Evolutionary conservation across 2,329 filamentous ascomycete genomes (phyloP).

Genomic region (Aureobasidium sp.): DNA sequence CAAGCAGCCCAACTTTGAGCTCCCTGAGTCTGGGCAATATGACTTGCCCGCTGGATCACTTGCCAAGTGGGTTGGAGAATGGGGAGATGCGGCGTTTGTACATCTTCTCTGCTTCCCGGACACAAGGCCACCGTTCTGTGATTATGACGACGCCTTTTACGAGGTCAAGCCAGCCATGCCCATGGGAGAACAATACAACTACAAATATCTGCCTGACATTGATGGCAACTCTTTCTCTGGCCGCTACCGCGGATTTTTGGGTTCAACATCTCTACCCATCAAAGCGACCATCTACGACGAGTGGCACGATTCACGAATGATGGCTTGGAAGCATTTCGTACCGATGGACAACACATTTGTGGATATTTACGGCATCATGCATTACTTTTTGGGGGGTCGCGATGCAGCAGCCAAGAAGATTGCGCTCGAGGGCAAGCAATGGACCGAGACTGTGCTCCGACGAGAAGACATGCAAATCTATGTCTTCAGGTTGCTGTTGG

Average conservation of each 20-base stretch:
- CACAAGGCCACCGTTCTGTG: conserved; percentile 34
- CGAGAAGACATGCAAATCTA: conserved; percentile 71
- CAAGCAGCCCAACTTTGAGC: conserved; percentile 33
- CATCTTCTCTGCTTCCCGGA: conserved; percentile 39
- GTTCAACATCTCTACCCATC: conserved; percentile 62
- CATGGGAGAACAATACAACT: conserved; percentile 38
- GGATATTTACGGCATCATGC: conserved; percentile 66
- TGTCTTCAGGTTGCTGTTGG: conserved; percentile 50
- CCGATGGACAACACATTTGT: conserved; percentile 69
- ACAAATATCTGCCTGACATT: conserved; percentile 68
- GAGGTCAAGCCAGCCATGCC: conserved; percentile 26
- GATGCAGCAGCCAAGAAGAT: conserved; percentile 58
- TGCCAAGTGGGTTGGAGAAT: conserved; percentile 34
- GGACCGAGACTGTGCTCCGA: conserved; percentile 62
- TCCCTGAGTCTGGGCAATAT: conserved; percentile 35
- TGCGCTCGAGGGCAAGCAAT: conserved; percentile 57
- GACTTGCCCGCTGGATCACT: conserved; percentile 29
- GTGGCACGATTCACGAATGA: conserved; percentile 65
- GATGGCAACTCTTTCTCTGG: conserved; percentile 55
- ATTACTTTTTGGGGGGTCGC: conserved; percentile 60
- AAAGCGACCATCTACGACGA: conserved; percentile 73
- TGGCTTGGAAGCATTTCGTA: conserved; percentile 75
- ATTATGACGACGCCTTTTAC: conserved; percentile 40
- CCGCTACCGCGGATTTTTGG: conserved; percentile 49
- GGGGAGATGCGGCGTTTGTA: conserved; percentile 38